A percentile compares a stretch with the other conserved stretches of the same genome.
These are phyloP conservation scores for Aspergillus oerlinghausenensis DNA, from an alignment of 2,329 filamentous ascomycete genomes.

Conservation along the genomic window DNA sequence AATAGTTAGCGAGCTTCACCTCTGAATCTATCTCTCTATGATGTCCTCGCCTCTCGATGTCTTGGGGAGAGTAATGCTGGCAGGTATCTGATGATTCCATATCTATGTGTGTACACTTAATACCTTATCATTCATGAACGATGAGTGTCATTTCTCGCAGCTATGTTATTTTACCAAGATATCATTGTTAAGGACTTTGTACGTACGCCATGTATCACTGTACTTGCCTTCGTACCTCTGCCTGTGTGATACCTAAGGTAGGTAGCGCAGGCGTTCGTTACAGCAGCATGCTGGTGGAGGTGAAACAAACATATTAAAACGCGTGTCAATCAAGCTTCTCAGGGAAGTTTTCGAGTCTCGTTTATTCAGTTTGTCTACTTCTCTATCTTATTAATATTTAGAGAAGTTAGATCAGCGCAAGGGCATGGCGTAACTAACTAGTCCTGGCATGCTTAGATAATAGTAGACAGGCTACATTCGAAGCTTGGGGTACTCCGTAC, in stretches of 20 bases:
- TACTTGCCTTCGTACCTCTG: background rate
- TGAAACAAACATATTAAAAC: background rate
- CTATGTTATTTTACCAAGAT: background rate
- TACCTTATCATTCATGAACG: too few relatives aligned
- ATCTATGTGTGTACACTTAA: background rate
- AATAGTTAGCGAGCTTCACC: background rate
- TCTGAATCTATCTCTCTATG: background rate
- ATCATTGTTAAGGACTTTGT: background rate
- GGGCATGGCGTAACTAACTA: too few relatives aligned
- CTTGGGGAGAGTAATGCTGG: background rate
- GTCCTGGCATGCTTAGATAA: background rate
- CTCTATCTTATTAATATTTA: background rate
- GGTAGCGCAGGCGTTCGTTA: background rate
- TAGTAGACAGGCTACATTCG: background rate
- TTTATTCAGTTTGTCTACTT: background rate
- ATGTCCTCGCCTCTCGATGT: background rate
- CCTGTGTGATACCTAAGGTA: background rate
- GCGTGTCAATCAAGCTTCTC: background rate
- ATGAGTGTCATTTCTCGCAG: background rate
- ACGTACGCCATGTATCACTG: background rate
- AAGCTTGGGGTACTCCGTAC: background rate
- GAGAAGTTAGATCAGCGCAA: background rate
- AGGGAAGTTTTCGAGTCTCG: too few relatives aligned
- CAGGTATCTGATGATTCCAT: background rate
- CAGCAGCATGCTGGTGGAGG: background rate